phyloP scores from a whole-genome alignment of 345 rosid genomes.

The Populus alba region DNA sequence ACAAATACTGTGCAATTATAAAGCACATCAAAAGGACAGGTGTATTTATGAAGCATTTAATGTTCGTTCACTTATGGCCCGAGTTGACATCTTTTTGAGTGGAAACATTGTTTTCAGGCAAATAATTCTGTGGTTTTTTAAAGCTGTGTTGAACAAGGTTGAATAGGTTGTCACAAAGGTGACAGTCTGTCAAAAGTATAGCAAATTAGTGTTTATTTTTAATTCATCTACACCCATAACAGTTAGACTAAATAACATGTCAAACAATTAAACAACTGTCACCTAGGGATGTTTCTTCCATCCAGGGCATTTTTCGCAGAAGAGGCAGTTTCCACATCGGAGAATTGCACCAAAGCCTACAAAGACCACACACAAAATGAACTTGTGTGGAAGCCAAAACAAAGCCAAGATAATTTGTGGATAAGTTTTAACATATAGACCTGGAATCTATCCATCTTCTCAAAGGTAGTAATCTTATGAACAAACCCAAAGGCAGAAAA shows the following conservation, averaged over 20 bases:
- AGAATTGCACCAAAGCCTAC: constrained; percentile 97
- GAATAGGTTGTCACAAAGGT: background rate
- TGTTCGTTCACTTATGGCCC: background rate
- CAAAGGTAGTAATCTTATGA: constrained; percentile 95
- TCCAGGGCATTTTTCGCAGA: constrained; percentile 81
- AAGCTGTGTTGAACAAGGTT: background rate
- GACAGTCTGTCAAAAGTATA: constrained; percentile 3
- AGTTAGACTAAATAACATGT: constrained; percentile 60
- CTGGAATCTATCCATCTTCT: constrained; percentile 98
- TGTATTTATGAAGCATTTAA: constrained; percentile 2
- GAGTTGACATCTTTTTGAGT: background rate
- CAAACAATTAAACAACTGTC: constrained; percentile 63
- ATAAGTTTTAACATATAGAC: constrained; percentile 28
- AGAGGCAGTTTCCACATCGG: constrained; percentile 88
- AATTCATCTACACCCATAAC: constrained; percentile 28
- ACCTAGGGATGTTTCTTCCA: constrained; percentile 99
- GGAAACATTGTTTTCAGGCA: background rate
- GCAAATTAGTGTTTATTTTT: constrained; percentile 5
- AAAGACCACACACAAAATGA: constrained; percentile 23
- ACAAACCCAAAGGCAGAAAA: constrained; percentile 99
- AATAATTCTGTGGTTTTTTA: background rate
- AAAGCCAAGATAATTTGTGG: background rate
- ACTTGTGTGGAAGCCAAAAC: constrained; percentile 6
- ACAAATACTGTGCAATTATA: background rate
- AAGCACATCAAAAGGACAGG: background rate